Evolutionary conservation across 768 basidiomycete genomes (phyloP).

Genomic region (Suillus clintonianus): DNA sequence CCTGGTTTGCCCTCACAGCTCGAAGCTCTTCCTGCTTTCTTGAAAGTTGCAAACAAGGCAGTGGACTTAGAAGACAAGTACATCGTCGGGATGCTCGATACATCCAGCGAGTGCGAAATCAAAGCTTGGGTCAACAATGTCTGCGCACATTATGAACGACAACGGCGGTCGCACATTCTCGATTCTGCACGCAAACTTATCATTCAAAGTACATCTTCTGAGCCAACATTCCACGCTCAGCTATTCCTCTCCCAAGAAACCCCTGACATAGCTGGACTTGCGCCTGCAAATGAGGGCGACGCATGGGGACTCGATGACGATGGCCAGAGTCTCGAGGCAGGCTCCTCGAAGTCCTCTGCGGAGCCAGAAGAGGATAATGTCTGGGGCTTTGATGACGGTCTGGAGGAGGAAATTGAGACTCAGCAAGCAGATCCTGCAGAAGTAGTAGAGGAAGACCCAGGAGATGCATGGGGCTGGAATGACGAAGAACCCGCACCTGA

Average conservation of each 20-base stretch:
- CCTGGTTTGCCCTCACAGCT: slow-evolving; percentile 72
- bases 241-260: slow-evolving; percentile 9
- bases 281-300: slow-evolving; percentile 26
- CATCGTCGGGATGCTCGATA: slow-evolving; percentile 50
- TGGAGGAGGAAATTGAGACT: slow-evolving; percentile 22
- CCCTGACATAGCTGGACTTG: slow-evolving; percentile 1
- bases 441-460: slow-evolving; percentile 36
- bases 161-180: slow-evolving; percentile 66
- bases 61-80: slow-evolving; percentile 66
- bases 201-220: slow-evolving; percentile 27
- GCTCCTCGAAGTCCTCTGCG: slow-evolving; percentile 24
- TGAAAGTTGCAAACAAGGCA: slow-evolving; percentile 56
- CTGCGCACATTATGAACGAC: slow-evolving; percentile 76
- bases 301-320: slow-evolving; percentile 50
- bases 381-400: slow-evolving; percentile 59
- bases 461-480: slow-evolving; percentile 80
- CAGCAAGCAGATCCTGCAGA: slow-evolving; percentile 19
- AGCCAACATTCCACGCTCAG: slow-evolving; percentile 29
- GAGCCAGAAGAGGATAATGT: slow-evolving; percentile 38
- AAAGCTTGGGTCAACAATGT: slow-evolving; percentile 70
- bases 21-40: slow-evolving; percentile 58
- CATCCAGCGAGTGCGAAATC: slow-evolving; percentile 52
- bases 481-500: slow-evolving; percentile 43
- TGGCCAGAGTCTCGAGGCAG: slow-evolving; percentile 27
- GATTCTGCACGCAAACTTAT: slow-evolving; percentile 61